Evolutionary conservation across 495 filamentous ascomycete genomes (phyloP), one percentile per base, ranked within the genome.

Genomic region (Xylaria bambusicola): DNA sequence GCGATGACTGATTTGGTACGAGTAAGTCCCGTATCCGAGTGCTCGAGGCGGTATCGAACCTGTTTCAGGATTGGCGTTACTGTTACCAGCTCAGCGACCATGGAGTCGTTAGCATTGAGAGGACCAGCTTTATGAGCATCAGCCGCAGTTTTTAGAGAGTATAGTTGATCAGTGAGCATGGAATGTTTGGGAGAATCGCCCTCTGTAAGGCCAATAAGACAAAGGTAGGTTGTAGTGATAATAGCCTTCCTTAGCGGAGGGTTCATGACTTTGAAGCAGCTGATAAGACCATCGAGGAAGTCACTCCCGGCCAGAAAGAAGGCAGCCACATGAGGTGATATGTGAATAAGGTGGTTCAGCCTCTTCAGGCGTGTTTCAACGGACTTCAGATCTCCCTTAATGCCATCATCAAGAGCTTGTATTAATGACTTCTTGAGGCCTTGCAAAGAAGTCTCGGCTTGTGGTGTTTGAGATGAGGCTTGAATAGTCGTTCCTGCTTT

Each of bases 271-370:
- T 77, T 82, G 71, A 89, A 95, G 50, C 83, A 83, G 60, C 77
- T 81, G 31, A 81, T 75, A 13, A 95, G 75, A 2, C 87, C 85
- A 66, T 97, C 92, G 12, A 96, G 67, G 64, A 92, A 92, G 69
- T 96, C 92, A 47, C 89, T 90, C 17, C 92, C 92, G 1, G 86
- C 86, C 69, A 95, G 80, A 47, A 96, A 85, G 64, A 87, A 85
- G n/a, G 68, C 67, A 13, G 80, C 81, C 26, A 76, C 71, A 4
- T 80, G 73, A 0, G 81, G 77, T 5, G 81, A 87, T 8, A 73
- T 70, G 52, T 80, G 75, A 3, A 88, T 70, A 1, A 89, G 70
- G 46, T 79, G 73, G 50, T 81, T 81, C 0, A 82, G 61, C 27
- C 72, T 64, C 50, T 76, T 76, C 6, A 84, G 66, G 13, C 69